phyloP scores from a whole-genome alignment of 805 yeast species.

The Wickerhamiella domercqiae region DNA sequence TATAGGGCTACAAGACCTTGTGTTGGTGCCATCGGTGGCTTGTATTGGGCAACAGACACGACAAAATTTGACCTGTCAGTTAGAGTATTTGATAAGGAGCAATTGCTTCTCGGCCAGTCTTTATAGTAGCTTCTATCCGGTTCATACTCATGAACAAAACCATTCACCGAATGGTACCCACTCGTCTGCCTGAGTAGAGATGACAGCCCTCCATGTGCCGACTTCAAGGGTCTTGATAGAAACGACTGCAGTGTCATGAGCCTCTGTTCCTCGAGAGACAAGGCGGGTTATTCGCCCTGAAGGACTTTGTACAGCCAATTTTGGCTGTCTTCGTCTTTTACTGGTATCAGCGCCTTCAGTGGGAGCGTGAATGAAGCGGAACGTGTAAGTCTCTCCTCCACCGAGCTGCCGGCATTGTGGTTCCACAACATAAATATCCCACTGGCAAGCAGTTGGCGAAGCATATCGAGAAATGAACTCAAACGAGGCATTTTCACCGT shows the following conservation, averaged over 20 bases:
- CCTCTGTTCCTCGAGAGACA: constrained; percentile 24
- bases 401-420: constrained; percentile 63
- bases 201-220: constrained; percentile 76
- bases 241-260: constrained; percentile 36
- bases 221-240: constrained; percentile 46
- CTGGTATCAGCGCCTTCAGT: constrained; percentile 27
- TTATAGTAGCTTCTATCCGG: no score
- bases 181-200: constrained; percentile 60
- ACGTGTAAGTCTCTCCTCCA: constrained; percentile 44
- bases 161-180: constrained; percentile 91
- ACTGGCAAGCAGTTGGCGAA: constrained; percentile 47
- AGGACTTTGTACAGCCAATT: constrained; percentile 68
- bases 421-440: constrained; percentile 67
- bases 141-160: constrained; percentile 27
- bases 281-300: constrained; percentile 61
- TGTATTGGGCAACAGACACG: no score
- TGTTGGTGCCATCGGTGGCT: no score
- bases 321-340: constrained; percentile 19
- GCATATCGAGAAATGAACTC: constrained; percentile 62
- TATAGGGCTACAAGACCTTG: no score
- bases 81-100: not conserved
- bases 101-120: no score
- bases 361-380: constrained; percentile 37
- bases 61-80: not conserved
- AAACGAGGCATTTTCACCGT: constrained; percentile 37